Evolutionary conservation across 148 eudicot genomes (phyloP).

Genomic region (Persicaria maculosa): DNA sequence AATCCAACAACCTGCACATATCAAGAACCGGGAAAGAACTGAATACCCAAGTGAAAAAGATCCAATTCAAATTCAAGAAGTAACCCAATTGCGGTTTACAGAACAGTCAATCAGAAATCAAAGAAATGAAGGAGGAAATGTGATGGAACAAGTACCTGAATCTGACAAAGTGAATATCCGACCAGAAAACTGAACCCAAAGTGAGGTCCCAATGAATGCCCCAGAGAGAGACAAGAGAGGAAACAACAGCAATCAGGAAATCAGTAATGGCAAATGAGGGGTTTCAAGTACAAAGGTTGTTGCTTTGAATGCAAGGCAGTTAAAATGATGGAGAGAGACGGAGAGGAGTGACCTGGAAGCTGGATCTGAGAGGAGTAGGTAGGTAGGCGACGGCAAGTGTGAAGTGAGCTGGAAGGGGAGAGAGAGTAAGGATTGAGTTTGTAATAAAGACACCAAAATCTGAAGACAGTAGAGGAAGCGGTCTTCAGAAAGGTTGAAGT

Average conservation of each 20-base stretch:
- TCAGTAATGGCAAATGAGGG: not conserved
- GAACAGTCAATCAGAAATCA: not conserved
- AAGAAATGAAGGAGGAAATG: not conserved
- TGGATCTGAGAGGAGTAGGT: constrained; percentile 26
- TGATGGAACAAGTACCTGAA: constrained; percentile 2
- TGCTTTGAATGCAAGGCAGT: constrained; percentile 11
- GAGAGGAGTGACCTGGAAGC: constrained; percentile 21
- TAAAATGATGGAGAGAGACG: not conserved
- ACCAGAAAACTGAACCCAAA: not conserved
- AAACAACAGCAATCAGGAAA: not conserved
- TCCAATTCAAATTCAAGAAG: not conserved
- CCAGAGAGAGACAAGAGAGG: not conserved
- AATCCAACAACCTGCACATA: not conserved
- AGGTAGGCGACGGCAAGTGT: constrained; percentile 7
- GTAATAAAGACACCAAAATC: not conserved
- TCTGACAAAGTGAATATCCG: constrained; percentile 4
- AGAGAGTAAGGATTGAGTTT: not conserved
- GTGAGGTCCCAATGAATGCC: constrained; percentile 3
- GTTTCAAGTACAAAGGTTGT: constrained; percentile 10
- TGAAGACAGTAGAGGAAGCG: not conserved
- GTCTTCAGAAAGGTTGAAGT: no score
- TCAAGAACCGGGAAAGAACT: not conserved
- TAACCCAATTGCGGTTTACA: constrained; percentile 1
- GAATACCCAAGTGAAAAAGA: not conserved
- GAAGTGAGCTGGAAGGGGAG: not conserved